These are phyloP conservation scores for Nicotiana rustica DNA, from an alignment of 305 asterid species.

Conservation along the genomic window DNA sequence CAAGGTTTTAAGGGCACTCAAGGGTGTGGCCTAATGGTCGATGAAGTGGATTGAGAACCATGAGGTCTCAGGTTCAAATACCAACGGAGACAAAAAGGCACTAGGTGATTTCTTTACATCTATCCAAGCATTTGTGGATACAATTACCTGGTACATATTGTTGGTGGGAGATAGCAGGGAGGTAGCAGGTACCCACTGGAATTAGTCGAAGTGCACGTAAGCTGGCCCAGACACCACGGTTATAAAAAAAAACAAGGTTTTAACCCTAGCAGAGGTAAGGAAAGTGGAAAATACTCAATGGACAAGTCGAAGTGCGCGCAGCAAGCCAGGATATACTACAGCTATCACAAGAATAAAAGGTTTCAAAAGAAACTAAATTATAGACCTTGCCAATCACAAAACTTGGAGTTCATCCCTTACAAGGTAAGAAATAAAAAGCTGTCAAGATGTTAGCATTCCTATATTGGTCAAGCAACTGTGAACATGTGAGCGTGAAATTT, in stretches of 20 bases:
- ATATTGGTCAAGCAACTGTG: slow-evolving; percentile 26
- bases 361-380: neutral
- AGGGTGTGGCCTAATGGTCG: neutral
- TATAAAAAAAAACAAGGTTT: too few species aligned
- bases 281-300: neutral
- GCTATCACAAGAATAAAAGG: neutral
- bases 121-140: too few species aligned
- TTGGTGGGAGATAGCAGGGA: too few species aligned
- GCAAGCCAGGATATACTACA: neutral
- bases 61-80: neutral
- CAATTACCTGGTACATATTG: too few species aligned
- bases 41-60: neutral
- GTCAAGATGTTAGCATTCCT: neutral
- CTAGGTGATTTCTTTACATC: slow-evolving; percentile 3
- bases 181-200: too few species aligned
- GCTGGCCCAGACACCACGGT: too few species aligned
- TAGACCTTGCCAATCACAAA: neutral
- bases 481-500: slow-evolving; percentile 20
- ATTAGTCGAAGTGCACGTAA: too few species aligned
- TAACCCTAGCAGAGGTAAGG: too few species aligned
- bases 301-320: neutral
- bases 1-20: neutral
- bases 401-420: neutral
- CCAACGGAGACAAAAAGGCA: neutral
- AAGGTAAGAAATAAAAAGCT: slow-evolving; percentile 4